Base-by-base conservation (phyloP, 352 stramenopile species). In the Saprolegnia diclina region DNA sequence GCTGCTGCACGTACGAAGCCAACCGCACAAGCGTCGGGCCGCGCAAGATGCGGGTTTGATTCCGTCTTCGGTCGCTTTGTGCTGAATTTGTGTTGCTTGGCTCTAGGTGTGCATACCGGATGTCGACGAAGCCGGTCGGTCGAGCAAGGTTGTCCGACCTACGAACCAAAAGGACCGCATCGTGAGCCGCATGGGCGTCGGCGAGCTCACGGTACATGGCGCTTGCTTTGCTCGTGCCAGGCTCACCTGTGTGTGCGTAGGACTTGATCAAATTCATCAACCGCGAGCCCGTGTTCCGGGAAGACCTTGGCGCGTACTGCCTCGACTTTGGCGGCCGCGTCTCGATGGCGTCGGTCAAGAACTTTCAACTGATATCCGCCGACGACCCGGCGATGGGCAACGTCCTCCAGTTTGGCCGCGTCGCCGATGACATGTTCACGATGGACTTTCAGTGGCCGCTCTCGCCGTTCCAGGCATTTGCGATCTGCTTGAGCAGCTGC, bases 361-460 rank as follows among this genome's bases (percentile, higher is more conserved):
- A 96, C 71, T 93, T 96, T 72, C 87, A 95, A 78, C 74, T 96
- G 16, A 90, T 94, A 65, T 89, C 87, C 65, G 79, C 81, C 18
- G 82, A 93, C 48, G 85, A 92, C 62, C 82, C 85, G 21, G 89
- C 81, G 3, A 92, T 92, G 85, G 83, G 83, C 59, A 92, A 93
- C 64, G 88, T 95, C 24, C 73, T 96, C 13, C 88, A 95, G 74
- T 96, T 96, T 71, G 86, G 87, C 19, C 87, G 88, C 65, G 87
- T 96, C 32, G 83, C 95, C 46, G 83, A 94, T 73, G 85, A 96
- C 74, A 91, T 92, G 80, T 96, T 95, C 66, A 93, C 87, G 63
- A 93, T 96, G 83, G 88, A 96, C 72, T 96, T 94, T 72, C 82
- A 92, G 72, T 92, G 85, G 84, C 87, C 88, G 48, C 76, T 96